A percentile compares a stretch with the other conserved stretches of the same genome.
phyloP scores from a whole-genome alignment of 2,329 filamentous ascomycete species.

The Leptoxyphium fumago region DNA sequence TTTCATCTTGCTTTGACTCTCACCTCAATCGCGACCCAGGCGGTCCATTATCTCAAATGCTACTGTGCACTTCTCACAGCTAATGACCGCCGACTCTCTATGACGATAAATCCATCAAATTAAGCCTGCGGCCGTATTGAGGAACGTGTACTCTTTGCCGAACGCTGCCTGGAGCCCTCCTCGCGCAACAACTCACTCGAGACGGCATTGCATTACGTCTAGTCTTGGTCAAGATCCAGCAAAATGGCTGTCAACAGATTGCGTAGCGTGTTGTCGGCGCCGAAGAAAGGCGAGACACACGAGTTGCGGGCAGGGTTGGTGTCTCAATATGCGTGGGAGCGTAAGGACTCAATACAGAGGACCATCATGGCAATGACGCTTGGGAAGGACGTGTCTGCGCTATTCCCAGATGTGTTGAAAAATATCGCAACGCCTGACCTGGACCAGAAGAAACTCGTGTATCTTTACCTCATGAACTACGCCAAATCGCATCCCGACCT shows the following conservation, averaged over 20 bases:
- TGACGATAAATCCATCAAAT: no score
- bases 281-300: slow-evolving; percentile 94
- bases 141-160: no score
- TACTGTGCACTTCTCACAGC: not conserved
- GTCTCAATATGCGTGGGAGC: slow-evolving; percentile 98
- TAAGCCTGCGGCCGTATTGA: no score
- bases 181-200: no score
- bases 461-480: slow-evolving; percentile 98
- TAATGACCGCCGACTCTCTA: not conserved
- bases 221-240: not conserved
- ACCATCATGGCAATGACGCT: slow-evolving; percentile 99
- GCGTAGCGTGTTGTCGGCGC: slow-evolving; percentile 79
- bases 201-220: no score
- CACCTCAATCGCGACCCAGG: no score
- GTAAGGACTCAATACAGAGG: slow-evolving; percentile 97
- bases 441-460: slow-evolving; percentile 99
- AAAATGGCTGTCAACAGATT: slow-evolving; percentile 91
- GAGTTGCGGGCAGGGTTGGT: slow-evolving; percentile 87
- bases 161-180: no score
- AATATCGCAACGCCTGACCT: slow-evolving; percentile 92
- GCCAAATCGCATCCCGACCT: slow-evolving; percentile 97
- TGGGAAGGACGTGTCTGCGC: slow-evolving; percentile 91
- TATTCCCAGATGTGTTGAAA: slow-evolving; percentile 96
- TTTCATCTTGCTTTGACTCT: no score
- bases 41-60: not conserved